These are phyloP conservation scores for Eucalyptus erythrocorys DNA, from an alignment of 345 rosid genomes.

Conservation along the genomic window DNA sequence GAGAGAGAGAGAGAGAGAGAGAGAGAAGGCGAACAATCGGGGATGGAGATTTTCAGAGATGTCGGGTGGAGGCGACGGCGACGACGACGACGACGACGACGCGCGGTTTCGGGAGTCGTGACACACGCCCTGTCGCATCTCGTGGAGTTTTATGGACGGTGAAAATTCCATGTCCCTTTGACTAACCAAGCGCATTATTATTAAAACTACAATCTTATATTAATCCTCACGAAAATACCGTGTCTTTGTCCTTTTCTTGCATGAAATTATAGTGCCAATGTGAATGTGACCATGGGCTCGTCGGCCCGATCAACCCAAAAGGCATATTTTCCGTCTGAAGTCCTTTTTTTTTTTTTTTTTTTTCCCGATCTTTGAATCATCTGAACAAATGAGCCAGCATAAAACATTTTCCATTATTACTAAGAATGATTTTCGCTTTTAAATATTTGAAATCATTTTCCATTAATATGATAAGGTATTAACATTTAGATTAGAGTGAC, in stretches of 20 bases:
- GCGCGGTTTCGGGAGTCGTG: background rate
- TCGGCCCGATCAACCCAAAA: background rate
- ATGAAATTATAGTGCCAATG: background rate
- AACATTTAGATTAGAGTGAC: rapidly evolving
- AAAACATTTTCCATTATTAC: background rate
- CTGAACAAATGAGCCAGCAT: rapidly evolving
- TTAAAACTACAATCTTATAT: background rate
- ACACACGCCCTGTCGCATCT: background rate
- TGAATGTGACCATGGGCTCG: background rate
- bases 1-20: background rate
- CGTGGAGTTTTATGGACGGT: background rate
- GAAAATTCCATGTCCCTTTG: background rate
- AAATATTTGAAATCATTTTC: background rate
- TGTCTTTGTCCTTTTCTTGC: background rate
- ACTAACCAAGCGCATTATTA: background rate
- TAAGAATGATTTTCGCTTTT: rapidly evolving
- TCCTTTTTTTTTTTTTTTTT: background rate
- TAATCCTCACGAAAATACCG: background rate
- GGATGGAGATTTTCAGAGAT: background rate
- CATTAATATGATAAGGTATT: background rate
- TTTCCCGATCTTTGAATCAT: too few relatives aligned
- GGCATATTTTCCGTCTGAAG: background rate
- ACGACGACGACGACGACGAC: background rate
- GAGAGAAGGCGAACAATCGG: background rate
- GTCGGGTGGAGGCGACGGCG: background rate